Evolutionary conservation across 805 yeast species (phyloP), one percentile per base, ranked within the genome.

Genomic region (Ogataea trehaloabstinens): DNA sequence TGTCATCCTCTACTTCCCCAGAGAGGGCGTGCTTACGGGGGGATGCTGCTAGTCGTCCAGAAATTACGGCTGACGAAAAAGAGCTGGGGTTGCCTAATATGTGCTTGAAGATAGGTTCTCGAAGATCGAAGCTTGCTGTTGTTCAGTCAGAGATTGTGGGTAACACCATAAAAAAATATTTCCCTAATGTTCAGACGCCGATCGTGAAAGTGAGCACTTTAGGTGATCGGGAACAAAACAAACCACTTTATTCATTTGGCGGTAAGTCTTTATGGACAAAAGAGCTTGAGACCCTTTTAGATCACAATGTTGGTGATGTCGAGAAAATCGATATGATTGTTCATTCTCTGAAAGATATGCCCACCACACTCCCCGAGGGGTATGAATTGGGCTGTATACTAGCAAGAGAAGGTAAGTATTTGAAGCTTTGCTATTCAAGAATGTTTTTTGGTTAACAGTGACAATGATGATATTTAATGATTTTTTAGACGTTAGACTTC

Each of bases 231-330:
- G 82, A 85, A 21, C 93, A 80, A 57, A 76, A 73, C 56, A 82
- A 79, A 58, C 96, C 99, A 6, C 70, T 93, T 35, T 93, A 91
- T 62, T 78, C 95, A 4, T 93, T 93, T 64, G 98, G 97, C 30
- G 99, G 99, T 19, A 93, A 93, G 61, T 80, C 96, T 0, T 63
- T 93, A 18, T 93, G 99, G 99, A 93, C 99, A 3, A 85, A 86
- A 57, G 99, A 93, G 63, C 71, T 93, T 41, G 99, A 93, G 64
- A 81, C 80, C 18, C 66, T 89, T 34, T 65, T 90, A 36, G 67
- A 91, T 28, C 72, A 84, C 48, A 69, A 74, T 32, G 71, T 79
- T 19, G 90, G 83, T 20, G 70, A 66, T 15, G 80, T 70, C 50
- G 81, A 84, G 37, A 72, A 80, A 63, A 70, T 91, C 34, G 97